Base-by-base conservation (phyloP, 140 eudicot species). In the Bidens hawaiensis region DNA sequence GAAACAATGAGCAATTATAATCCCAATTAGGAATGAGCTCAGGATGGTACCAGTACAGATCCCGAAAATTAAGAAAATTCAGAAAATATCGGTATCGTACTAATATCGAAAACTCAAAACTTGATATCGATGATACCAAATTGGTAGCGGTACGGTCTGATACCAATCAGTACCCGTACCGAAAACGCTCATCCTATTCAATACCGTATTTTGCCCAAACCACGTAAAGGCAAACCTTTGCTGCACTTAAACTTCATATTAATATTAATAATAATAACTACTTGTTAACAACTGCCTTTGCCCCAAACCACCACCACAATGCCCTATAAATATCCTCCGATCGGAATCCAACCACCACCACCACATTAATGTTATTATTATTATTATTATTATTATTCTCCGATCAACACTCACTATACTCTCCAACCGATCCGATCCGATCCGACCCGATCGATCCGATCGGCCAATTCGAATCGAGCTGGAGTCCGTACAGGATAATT, bases 401-500 rank as follows among this genome's bases (percentile, higher is more conserved):
- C 54, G 72, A 64, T 72, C 77, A 64, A 55, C 24, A 17, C 19
- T 55, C 30, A 17, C 43, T 10, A 8, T 11, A 36, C 12, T 36
- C n/a, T 11, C 13, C 45, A 9, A 1, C 45, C 38, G 38, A 31
- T 10, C 8, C 8, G 9, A 31, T 5, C 38, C 6, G 8, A 7
- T 4, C 8, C 38, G 8, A 0, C 0, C 38, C 10, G 8, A 72
- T 72, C 65, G 65, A 8, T 62, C 65, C 40, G 47, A 60, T 49
- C 55, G 45, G 13, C 13, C 45, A 11, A 38, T 38, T 53, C 33
- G 79, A 27, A 79, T n/a, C n/a, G 95, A 71, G 67, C 96, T 87
- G 94, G 96, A 87, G 94, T 68, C 96, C 19, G 66, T 70, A 62
- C 83, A 76, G 57, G 91, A 81, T 36, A 70, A 54, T 28, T 56